Percentiles rank a stretch among this genome's conserved stretches.
Conservation (phyloP, 805 yeast genomes). For the Pichia eremophila region DNA sequence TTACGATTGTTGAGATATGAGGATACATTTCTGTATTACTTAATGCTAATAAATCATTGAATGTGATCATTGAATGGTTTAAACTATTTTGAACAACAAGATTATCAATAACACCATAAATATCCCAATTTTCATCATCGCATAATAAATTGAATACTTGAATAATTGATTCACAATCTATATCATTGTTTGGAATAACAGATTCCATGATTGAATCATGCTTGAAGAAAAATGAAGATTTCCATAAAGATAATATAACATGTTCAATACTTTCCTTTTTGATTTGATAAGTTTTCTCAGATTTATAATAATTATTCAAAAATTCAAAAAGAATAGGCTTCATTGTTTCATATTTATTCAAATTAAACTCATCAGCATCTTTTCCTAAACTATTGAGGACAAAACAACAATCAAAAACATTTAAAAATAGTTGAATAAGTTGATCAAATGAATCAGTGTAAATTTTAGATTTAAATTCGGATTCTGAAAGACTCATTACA, state of each 20-base stretch:
- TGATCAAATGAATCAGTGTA: constrained; percentile 13
- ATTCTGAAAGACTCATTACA: constrained; percentile 6
- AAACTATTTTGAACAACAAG: constrained; percentile 35
- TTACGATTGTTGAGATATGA: constrained; percentile 20
- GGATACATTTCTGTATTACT: constrained; percentile 21
- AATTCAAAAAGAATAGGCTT: constrained; percentile 26
- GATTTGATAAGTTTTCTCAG: neutral
- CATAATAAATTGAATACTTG: constrained; percentile 19
- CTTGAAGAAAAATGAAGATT: constrained; percentile 49
- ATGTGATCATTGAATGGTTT: constrained; percentile 44
- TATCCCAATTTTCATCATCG: constrained; percentile 34
- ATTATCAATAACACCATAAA: constrained; percentile 57
- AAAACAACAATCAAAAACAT: constrained; percentile 33
- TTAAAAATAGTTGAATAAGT: constrained; percentile 35
- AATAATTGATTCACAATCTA: neutral
- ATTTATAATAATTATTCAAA: constrained; percentile 28
- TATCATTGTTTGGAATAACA: neutral
- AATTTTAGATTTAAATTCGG: constrained; percentile 3
- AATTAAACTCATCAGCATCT: constrained; percentile 10
- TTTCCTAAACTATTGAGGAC: constrained; percentile 18
- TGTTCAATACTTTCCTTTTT: constrained; percentile 27
- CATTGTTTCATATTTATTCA: constrained; percentile 28
- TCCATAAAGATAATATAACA: constrained; percentile 44
- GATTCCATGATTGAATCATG: constrained; percentile 33
- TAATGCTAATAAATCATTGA: constrained; percentile 41